Evolutionary conservation across 1,139 yeast genomes (phyloP), one percentile per base, ranked within the genome.

Genomic region (Yamadazyma triangularis): DNA sequence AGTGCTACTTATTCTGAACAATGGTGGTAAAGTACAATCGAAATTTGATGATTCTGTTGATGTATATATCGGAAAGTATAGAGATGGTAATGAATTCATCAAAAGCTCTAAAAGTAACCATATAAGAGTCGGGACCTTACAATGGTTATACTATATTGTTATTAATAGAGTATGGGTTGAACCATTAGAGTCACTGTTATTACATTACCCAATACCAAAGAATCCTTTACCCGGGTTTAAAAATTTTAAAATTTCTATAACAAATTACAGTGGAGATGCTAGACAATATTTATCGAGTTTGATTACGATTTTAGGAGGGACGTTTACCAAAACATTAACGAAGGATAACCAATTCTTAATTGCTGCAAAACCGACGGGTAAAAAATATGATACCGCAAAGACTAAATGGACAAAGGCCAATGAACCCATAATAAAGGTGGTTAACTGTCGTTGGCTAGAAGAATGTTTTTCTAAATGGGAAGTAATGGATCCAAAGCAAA

Each of bases 361-460:
- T 10, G 77, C 87, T 3, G 83, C 88, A 0, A 67, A 67, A 25
- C 72, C 84, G 0, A 54, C 53, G 11, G 97, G 98, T 1, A 73
- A 70, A 35, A 91, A 91, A 56, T 86, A 73, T 47, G 71, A 70
- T 8, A 86, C 91, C 8, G 95, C 94, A 0, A 53, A 61, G 21
- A 59, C 60, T 26, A 84, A 88, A 79, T 72, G 78, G 60, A 48
- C 51, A 6, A 41, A 37, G 9, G 32, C 50, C 25, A 58, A 56
- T 0, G 33, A 48, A 4, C 59, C 70, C 2, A 59, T 61, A 7
- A 70, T 80, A 16, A 60, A 59, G 22, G 53, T 83, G 1, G 81
- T 86, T 0, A 88, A 83, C 48, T 95, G 86, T 53, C 49, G 80
- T 13, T 91, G 98, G 98, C 58, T 91, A n/a, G 97, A 91, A 50